Base-by-base conservation (phyloP, 305 asterid genomes). In the Fraxinus baroniana region DNA sequence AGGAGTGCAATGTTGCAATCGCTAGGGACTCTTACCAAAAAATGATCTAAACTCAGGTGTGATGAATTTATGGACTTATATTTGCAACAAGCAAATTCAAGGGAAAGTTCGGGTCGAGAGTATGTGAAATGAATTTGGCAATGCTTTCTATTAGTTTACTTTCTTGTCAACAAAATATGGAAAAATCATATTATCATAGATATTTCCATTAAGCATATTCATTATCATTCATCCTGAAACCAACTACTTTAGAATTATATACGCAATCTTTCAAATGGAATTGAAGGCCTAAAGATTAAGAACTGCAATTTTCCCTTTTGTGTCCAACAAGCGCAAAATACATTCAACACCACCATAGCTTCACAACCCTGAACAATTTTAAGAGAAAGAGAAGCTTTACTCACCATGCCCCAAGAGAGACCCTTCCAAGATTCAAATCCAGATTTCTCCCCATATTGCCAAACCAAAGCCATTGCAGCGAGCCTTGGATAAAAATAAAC, bases 361-460 rank as follows among this genome's bases (percentile, higher is more conserved):
- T 68, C 72, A 64, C 15, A 64, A 22, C 72, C 15, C 33, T 6
- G 12, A 70, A 72, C 22, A 26, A 24, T 66, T 66, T 22, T 68
- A 2, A 4, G 55, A 0, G 30, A 52, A 52, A 79, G 77, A 74
- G 70, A 35, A 82, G 84, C 44, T 55, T 8, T 79, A 81, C 88
- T 89, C 85, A 95, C 99, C 99, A 95, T 95, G 79, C 97, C 99
- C 98, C 99, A 95, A 28, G 98, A 91, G 35, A 95, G 97, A 78
- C 98, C 98, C 90, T 95, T 95, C 99, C 98, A 95, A 83, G 99
- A 88, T 88, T 93, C 90, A 85, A 86, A 82, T n/a, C 99, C 98
- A 78, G 97, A 87, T 84, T 87, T 92, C 84, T 92, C 99, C 55
- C 97, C 99, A n/a, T 95, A 95, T 78, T 90, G 95, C 99, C 98